Evolutionary conservation across 2,329 filamentous ascomycete species (phyloP).

Genomic region (Aspergillus sp.): DNA sequence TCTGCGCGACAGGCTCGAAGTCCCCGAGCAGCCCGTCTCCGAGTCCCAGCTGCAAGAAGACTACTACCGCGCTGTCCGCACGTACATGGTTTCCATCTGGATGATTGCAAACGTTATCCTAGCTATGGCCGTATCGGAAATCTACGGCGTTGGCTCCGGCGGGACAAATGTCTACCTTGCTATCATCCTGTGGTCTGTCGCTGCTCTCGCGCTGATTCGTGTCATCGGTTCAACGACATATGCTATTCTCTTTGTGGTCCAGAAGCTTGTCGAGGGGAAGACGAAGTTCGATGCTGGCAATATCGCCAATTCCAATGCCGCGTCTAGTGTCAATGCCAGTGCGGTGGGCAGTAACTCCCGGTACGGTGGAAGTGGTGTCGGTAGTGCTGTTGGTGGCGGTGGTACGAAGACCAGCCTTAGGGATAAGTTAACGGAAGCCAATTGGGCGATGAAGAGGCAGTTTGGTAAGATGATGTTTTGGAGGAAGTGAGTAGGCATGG

Average conservation of each 20-base stretch:
- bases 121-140: slow-evolving; percentile 85
- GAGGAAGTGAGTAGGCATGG: slow-evolving; percentile 21
- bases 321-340: slow-evolving; percentile 11
- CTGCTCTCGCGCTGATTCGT: slow-evolving; percentile 75
- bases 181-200: slow-evolving; percentile 90
- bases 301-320: slow-evolving; percentile 20
- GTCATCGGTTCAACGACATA: slow-evolving; percentile 75
- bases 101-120: slow-evolving; percentile 86
- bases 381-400: slow-evolving; percentile 5
- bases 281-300: slow-evolving; percentile 49
- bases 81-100: slow-evolving; percentile 96
- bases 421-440: slow-evolving; percentile 28
- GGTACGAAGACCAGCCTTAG: slow-evolving; percentile 20
- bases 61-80: slow-evolving; percentile 94
- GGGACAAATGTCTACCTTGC: slow-evolving; percentile 81
- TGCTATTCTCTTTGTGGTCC: slow-evolving; percentile 72
- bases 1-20: slow-evolving; percentile 84
- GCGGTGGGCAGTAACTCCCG: slow-evolving; percentile 9
- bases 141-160: slow-evolving; percentile 64
- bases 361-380: too few relatives aligned
- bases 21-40: slow-evolving; percentile 51
- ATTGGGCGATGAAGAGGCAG: slow-evolving; percentile 27
- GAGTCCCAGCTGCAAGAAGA: slow-evolving; percentile 91
- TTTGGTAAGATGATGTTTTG: slow-evolving; percentile 33
- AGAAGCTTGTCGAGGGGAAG: slow-evolving; percentile 78